Percentiles rank a stretch among this genome's conserved stretches.
Evolutionary conservation across 2,329 filamentous ascomycete species (phyloP).

Genomic region (Magnaporthales sp.): DNA sequence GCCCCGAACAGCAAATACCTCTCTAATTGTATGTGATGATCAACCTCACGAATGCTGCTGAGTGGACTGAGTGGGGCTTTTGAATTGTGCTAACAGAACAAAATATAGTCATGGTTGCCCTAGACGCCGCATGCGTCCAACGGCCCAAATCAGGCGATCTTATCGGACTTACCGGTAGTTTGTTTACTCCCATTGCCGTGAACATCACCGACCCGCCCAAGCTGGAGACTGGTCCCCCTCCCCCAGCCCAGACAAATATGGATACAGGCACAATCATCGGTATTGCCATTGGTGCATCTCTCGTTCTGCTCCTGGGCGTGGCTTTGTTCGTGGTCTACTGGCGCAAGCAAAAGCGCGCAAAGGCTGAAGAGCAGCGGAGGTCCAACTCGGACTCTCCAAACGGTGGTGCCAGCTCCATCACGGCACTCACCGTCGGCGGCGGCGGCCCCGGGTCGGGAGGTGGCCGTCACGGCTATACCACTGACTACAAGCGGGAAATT

Average conservation of each 20-base stretch:
- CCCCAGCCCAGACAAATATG: conserved; percentile 19
- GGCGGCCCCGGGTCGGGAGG: conserved; percentile 9
- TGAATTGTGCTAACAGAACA: conserved; percentile 9
- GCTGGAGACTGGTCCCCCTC: conserved; percentile 15
- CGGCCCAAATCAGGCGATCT: conserved; percentile 26
- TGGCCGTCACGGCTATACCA: conserved; percentile 15
- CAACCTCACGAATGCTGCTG: too few species aligned
- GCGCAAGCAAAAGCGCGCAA: conserved; percentile 27
- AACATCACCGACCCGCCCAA: conserved; percentile 28
- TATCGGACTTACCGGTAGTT: conserved; percentile 30
- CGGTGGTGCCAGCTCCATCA: conserved; percentile 16
- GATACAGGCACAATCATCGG: conserved; percentile 42
- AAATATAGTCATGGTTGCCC: conserved; percentile 33
- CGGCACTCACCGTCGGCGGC: conserved; percentile 9
- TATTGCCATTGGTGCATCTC: conserved; percentile 37
- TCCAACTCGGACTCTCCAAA: conserved; percentile 9
- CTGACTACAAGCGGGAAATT: conserved; percentile 20
- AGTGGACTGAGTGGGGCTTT: background rate
- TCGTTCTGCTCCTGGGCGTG: conserved; percentile 31
- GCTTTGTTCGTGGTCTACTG: conserved; percentile 40
- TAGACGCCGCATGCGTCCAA: conserved; percentile 39
- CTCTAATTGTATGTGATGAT: conserved; percentile 36
- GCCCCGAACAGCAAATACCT: conserved; percentile 32
- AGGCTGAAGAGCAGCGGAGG: conserved; percentile 17
- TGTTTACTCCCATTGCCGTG: conserved; percentile 29